Base-by-base conservation (phyloP, 208 protist species). In the Leishmania arabica region DNA sequence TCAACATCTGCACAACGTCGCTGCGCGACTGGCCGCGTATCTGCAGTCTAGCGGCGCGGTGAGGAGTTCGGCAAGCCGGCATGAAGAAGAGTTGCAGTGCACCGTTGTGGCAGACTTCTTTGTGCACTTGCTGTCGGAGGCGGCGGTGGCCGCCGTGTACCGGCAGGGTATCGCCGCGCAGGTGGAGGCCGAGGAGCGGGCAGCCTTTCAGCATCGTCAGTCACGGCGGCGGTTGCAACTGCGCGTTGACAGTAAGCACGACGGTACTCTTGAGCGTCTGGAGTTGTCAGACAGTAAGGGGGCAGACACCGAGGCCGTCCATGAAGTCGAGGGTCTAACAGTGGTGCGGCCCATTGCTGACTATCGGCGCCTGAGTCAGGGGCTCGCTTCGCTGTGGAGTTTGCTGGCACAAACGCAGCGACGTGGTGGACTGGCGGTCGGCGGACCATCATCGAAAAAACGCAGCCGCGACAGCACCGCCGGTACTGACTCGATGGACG, bases 81-180 rank as follows among this genome's bases (percentile, higher is more conserved):
- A 71, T 37, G 34, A 72, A 7, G 47, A 49, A 45, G 62, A 5
- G 4, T 42, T 53, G 8, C 53, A 42, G 54, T 66, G 56, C n/a
- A 69, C 8, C 3, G 51, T 27, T 21, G 69, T 84, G 21, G 79
- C 86, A 19, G 49, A 78, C 53, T 47, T 83, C 37, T 69, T 86
- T n/a, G 77, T 86, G 42, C 82, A 74, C 27, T 53, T 89, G 9
- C 8, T 89, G 42, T 66, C 76, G n/a, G 85, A 92, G 78, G 91
- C 91, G 9, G 89, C 87, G 31, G 73, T 91, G 64, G 89, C 87
- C 8, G 91, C 91, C 5, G 53, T 86, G 40, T 89, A 84, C 65
- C 91, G 91, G 5, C 60, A 87, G 21, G 88, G 89, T 49, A 78
- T 91, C 65, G 66, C 84, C 0, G 82, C 84, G 21, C 54, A 60